phyloP scores from a whole-genome alignment of 2,329 filamentous ascomycete species.

The Cladosporium sp. region DNA sequence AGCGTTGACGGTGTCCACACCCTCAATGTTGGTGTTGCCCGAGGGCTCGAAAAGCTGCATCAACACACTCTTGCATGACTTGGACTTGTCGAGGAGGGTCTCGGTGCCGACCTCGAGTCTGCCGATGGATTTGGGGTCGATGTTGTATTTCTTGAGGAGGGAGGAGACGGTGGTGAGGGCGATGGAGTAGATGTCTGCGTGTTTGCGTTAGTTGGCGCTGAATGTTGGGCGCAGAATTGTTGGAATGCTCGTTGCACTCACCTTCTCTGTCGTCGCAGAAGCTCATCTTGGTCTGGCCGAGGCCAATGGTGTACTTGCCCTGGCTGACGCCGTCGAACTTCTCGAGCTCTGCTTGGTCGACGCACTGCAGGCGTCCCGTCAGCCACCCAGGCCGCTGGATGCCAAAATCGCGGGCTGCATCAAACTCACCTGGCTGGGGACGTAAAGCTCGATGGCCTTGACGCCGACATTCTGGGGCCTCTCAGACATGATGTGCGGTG shows the following conservation, averaged over 20 bases:
- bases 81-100: slow-evolving; percentile 50
- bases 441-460: slow-evolving; percentile 51
- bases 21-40: slow-evolving; percentile 49
- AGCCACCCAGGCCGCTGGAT: slow-evolving; percentile 10
- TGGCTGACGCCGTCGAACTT: slow-evolving; percentile 49
- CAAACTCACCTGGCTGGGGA: slow-evolving; percentile 44
- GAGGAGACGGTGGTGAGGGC: slow-evolving; percentile 47
- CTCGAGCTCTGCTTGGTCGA: slow-evolving; percentile 48
- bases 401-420: not conserved
- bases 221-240: too few relatives aligned
- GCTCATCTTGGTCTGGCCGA: slow-evolving; percentile 51
- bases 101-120: slow-evolving; percentile 50
- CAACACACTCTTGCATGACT: slow-evolving; percentile 49
- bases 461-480: slow-evolving; percentile 47
- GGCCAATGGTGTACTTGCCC: slow-evolving; percentile 50
- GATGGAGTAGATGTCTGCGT: slow-evolving; percentile 48
- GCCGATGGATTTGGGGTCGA: slow-evolving; percentile 46
- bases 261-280: slow-evolving; percentile 51
- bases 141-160: slow-evolving; percentile 47
- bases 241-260: slow-evolving; percentile 17
- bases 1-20: slow-evolving; percentile 48
- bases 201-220: not conserved
- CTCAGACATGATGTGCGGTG: slow-evolving; percentile 32
- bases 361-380: slow-evolving; percentile 36
- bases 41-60: slow-evolving; percentile 45